These are phyloP conservation scores for Datura wrightii DNA, from an alignment of 257 asterid genomes.

Conservation along the genomic window DNA sequence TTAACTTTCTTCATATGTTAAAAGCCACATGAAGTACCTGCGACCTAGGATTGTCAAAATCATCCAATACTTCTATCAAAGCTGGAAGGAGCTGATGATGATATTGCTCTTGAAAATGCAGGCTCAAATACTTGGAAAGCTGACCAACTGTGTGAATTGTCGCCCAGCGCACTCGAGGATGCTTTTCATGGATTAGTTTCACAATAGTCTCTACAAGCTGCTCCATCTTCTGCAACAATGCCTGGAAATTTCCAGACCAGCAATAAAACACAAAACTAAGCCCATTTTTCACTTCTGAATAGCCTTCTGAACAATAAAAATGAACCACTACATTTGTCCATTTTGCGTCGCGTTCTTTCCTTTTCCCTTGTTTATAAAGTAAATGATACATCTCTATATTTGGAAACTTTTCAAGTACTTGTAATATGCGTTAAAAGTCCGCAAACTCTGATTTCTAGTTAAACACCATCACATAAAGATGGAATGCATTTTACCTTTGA, in stretches of 20 bases:
- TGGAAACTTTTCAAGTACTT: too few species aligned
- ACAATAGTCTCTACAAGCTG: neutral
- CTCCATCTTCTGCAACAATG: neutral
- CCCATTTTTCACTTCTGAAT: too few species aligned
- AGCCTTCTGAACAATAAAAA: too few species aligned
- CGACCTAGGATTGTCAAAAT: constrained; percentile 25
- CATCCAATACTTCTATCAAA: constrained; percentile 10
- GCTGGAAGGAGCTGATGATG: constrained; percentile 30
- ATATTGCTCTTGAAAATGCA: neutral
- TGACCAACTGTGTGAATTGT: constrained; percentile 30
- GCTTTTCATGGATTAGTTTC: neutral
- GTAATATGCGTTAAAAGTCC: too few species aligned
- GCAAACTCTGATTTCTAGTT: too few species aligned
- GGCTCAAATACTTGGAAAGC: constrained; percentile 22
- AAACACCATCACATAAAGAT: too few species aligned
- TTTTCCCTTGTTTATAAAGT: too few species aligned
- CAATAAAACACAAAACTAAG: too few species aligned
- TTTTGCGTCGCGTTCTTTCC: too few species aligned
- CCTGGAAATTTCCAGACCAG: neutral
- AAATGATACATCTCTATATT: too few species aligned
- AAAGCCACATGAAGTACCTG: constrained; percentile 15
- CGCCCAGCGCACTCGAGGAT: constrained; percentile 36
- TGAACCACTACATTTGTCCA: too few species aligned
- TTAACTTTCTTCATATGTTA: too few species aligned
- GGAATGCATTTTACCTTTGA: constrained; percentile 23